Percentiles rank a stretch among this genome's conserved stretches.
phyloP scores from a whole-genome alignment of 352 stramenopile genomes.

The Nothophytophthora sp. region DNA sequence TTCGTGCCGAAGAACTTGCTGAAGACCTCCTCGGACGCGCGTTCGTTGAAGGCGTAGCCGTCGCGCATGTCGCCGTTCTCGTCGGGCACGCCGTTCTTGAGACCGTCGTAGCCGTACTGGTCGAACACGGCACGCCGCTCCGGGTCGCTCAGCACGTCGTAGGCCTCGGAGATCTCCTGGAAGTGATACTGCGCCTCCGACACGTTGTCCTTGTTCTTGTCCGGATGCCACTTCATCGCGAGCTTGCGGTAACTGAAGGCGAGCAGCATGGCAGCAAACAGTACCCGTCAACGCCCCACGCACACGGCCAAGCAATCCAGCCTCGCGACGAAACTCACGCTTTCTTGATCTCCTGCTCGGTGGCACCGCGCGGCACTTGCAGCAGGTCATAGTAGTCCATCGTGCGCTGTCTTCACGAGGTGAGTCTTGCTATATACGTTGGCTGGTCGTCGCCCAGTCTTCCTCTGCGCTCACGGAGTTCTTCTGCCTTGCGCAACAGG shows the following conservation, averaged over 20 bases:
- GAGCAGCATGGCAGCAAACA: neutral
- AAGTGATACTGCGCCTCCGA: constrained; percentile 92
- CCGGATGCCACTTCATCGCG: constrained; percentile 94
- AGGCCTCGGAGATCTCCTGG: constrained; percentile 95
- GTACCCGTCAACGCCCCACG: constrained; percentile 1
- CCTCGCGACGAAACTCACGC: constrained; percentile 40
- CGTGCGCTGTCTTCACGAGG: no score
- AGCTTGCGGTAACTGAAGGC: constrained; percentile 88
- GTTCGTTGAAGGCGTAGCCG: constrained; percentile 90
- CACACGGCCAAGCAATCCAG: neutral
- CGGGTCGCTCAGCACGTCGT: constrained; percentile 93
- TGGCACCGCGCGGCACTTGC: constrained; percentile 74
- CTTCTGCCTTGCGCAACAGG: no score
- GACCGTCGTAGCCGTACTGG: constrained; percentile 93
- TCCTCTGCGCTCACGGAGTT: no score
- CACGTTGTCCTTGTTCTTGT: constrained; percentile 93
- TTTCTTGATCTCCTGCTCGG: constrained; percentile 93
- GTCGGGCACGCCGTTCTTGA: constrained; percentile 89
- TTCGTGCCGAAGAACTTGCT: constrained; percentile 92
- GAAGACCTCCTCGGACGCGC: constrained; percentile 92
- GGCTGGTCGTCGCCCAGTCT: neutral
- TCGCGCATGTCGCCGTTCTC: constrained; percentile 76
- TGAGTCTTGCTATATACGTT: no score
- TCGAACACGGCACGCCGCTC: constrained; percentile 93
- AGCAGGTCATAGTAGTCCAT: constrained; percentile 95